A percentile compares a stretch with the other conserved stretches of the same genome.
Evolutionary conservation across 148 eudicot genomes (phyloP).

Genomic region (Vaccinium darrowii): DNA sequence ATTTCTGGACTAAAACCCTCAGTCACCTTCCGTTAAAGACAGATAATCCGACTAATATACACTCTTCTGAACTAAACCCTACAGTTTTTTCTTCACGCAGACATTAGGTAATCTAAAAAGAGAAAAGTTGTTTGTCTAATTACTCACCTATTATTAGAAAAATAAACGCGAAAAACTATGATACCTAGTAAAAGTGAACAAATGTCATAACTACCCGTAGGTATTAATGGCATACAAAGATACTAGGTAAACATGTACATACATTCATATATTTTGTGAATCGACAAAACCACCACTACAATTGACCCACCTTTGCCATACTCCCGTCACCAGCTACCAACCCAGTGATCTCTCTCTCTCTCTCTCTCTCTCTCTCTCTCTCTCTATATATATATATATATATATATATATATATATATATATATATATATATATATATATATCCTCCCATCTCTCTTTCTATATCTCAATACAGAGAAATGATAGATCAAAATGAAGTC

Average conservation of each 20-base stretch:
- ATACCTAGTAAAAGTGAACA: background rate
- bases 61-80: background rate
- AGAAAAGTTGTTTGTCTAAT: background rate
- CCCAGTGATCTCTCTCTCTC: background rate
- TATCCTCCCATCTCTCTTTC: no score
- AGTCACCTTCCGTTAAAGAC: background rate
- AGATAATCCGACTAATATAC: background rate
- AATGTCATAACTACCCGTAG: background rate
- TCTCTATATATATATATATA: no score
- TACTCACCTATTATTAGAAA: background rate
- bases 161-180: background rate
- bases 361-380: background rate
- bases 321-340: background rate
- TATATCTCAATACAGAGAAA: background rate
- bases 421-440: no score
- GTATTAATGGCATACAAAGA: background rate
- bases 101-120: background rate
- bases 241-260: background rate
- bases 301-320: background rate
- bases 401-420: no score
- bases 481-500: conserved; percentile 14
- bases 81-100: background rate
- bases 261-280: background rate
- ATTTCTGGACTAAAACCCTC: background rate
- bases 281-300: background rate